These are phyloP conservation scores for Plasmodium berghei DNA, from an alignment of 169 alveolate genomes.

Conservation along the genomic window DNA sequence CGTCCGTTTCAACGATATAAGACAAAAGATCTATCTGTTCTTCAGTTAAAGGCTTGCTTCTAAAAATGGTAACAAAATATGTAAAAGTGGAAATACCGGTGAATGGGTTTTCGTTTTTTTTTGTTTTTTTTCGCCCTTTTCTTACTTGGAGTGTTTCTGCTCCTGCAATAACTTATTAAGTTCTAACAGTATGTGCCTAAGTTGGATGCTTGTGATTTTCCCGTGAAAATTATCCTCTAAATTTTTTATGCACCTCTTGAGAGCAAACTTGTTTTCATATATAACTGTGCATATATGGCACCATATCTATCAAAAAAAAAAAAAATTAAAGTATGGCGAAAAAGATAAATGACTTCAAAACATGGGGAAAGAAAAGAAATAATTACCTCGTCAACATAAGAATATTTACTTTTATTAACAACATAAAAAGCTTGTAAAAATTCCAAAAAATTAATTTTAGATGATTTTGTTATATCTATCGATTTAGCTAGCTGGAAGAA, in stretches of 20 bases:
- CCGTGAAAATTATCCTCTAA: constrained; percentile 80
- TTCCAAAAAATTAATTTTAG: constrained; percentile 88
- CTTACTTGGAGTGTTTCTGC: constrained; percentile 19
- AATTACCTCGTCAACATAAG: constrained; percentile 89
- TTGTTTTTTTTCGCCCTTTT: background rate
- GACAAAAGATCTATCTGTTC: constrained; percentile 82
- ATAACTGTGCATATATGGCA: constrained; percentile 82
- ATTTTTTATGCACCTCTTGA: constrained; percentile 78
- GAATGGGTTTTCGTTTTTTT: background rate
- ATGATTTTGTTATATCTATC: constrained; percentile 86
- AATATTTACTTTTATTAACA: constrained; percentile 87
- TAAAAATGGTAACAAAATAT: constrained; percentile 5
- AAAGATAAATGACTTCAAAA: background rate
- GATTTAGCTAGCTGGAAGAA: constrained; percentile 85
- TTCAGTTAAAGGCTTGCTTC: constrained; percentile 83
- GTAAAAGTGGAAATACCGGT: background rate
- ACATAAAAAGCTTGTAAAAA: constrained; percentile 91
- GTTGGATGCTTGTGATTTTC: constrained; percentile 75
- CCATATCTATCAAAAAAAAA: constrained; percentile 78
- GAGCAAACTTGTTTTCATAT: constrained; percentile 76
- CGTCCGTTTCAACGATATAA: constrained; percentile 79
- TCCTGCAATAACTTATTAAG: constrained; percentile 75
- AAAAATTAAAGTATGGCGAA: background rate
- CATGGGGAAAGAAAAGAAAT: background rate
- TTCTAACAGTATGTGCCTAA: constrained; percentile 76